Base-by-base conservation (phyloP, 169 alveolate species). In the Cystoisospora suis region DNA sequence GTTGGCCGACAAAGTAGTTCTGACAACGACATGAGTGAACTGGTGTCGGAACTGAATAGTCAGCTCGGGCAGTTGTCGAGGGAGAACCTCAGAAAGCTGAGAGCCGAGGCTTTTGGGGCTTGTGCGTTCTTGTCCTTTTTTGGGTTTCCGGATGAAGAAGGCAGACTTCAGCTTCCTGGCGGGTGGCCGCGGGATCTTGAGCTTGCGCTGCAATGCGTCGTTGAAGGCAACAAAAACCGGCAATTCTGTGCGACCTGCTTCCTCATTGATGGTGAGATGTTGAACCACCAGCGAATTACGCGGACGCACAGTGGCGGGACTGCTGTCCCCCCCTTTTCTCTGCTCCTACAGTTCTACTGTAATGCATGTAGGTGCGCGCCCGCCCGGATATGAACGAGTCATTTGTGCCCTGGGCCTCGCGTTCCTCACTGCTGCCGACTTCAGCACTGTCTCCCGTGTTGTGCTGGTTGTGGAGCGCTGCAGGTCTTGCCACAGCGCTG, bases 121-220 rank as follows among this genome's bases (percentile, higher is more conserved):
- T 86, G 89, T 32, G 56, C 95, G 2, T 93, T 81, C 70, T 65
- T 93, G 38, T 93, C 92, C 75, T 91, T 93, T 53, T 93, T 90
- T 46, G 95, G 95, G 0, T 61, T 93, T 38, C 92, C 95, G 2
- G 90, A 93, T 49, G 89, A 46, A 27, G 45, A 29, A 15, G 95
- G 95, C 4, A 91, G 46, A 70, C 56, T 86, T 56, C 93, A 90
- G 85, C 87, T 93, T 80, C 95, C 95, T 58, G 89, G 88, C 34
- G 95, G 95, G 29, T 93, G 95, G 95, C 95, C 95, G 9, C 85
- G 95, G 45, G 89, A 93, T 75, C 36, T 93, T n/a, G 90, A 69
- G 53, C 61, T 93, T 17, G 94, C 94, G 45, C 4, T 87, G 56
- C 72, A 56, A 23, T 59, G 80, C 44, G 59, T 44, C 47, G 89